Conservation (phyloP, 2,329 filamentous ascomycete genomes). For the Ophiostoma pallidulum region DNA sequence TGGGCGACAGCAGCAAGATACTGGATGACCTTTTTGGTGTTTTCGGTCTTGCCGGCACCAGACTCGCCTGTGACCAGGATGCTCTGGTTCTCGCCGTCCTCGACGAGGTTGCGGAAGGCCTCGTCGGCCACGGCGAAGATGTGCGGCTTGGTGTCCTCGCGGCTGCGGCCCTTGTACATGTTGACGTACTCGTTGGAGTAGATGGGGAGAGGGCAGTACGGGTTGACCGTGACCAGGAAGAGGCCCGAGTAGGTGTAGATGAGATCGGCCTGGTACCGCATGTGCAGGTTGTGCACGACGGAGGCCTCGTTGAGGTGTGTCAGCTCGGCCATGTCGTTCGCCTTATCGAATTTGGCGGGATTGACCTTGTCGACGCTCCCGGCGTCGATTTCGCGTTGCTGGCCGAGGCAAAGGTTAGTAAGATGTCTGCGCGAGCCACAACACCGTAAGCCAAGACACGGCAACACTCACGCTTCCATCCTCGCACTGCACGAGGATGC, state of each 20-base stretch:
- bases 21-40: slow-evolving; percentile 99
- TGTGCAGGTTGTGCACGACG: slow-evolving; percentile 92
- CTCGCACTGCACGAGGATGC: slow-evolving; percentile 81
- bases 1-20: slow-evolving; percentile 92
- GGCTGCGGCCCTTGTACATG: slow-evolving; percentile 86
- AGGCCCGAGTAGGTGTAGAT: slow-evolving; percentile 98
- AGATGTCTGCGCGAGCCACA: too few relatives aligned
- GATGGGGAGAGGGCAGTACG: slow-evolving; percentile 88
- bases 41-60: slow-evolving; percentile 95
- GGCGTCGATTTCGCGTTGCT: slow-evolving; percentile 78
- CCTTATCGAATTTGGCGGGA: slow-evolving; percentile 98
- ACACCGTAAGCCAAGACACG: too few relatives aligned
- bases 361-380: slow-evolving; percentile 98
- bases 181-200: slow-evolving; percentile 96
- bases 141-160: slow-evolving; percentile 93
- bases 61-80: slow-evolving; percentile 98
- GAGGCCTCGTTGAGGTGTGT: slow-evolving; percentile 97
- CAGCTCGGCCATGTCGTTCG: slow-evolving; percentile 97
- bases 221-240: slow-evolving; percentile 94
- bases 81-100: slow-evolving; percentile 92
- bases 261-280: slow-evolving; percentile 87
- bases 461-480: slow-evolving; percentile 63
- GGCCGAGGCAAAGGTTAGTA: slow-evolving; percentile 19
- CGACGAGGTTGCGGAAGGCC: slow-evolving; percentile 89
- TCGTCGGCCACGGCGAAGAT: slow-evolving; percentile 97